A percentile compares a stretch with the other conserved stretches of the same genome.
These are phyloP conservation scores for Macrophomina tecta DNA, from an alignment of 2,329 filamentous ascomycete species.

Conservation along the genomic window DNA sequence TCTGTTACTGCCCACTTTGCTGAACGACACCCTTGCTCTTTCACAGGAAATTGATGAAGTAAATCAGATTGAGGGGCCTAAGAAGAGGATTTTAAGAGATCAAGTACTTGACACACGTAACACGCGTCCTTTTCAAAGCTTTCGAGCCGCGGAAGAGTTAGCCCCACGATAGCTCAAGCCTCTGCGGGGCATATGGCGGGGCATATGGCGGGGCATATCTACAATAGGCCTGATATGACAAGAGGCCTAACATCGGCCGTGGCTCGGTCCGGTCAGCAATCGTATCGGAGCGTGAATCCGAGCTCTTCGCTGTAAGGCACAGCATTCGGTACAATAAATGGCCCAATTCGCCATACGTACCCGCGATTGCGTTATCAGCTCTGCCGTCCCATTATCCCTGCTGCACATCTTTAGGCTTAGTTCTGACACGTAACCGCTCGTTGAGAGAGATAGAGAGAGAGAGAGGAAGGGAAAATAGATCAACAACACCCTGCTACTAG, in stretches of 20 bases:
- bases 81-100: no score
- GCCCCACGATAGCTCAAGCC: not conserved
- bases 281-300: not conserved
- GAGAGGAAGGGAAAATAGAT: not conserved
- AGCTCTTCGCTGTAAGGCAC: not conserved
- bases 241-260: not conserved
- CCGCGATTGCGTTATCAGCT: conserved; percentile 18
- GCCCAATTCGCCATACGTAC: conserved; percentile 14
- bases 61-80: no score
- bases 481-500: not conserved
- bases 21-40: no score
- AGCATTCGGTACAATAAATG: not conserved
- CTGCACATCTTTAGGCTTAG: not conserved
- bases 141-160: not conserved
- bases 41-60: no score
- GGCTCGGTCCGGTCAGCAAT: not conserved
- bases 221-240: no score
- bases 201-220: not conserved
- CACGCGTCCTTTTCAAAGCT: not conserved
- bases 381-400: not conserved
- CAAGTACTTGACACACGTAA: not conserved
- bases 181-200: conserved; percentile 4
- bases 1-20: not conserved
- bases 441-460: not conserved
- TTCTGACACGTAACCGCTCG: conserved; percentile 1